Evolutionary conservation across 1,284 basidiomycete species (phyloP).

Genomic region (Ustilago tritici): DNA sequence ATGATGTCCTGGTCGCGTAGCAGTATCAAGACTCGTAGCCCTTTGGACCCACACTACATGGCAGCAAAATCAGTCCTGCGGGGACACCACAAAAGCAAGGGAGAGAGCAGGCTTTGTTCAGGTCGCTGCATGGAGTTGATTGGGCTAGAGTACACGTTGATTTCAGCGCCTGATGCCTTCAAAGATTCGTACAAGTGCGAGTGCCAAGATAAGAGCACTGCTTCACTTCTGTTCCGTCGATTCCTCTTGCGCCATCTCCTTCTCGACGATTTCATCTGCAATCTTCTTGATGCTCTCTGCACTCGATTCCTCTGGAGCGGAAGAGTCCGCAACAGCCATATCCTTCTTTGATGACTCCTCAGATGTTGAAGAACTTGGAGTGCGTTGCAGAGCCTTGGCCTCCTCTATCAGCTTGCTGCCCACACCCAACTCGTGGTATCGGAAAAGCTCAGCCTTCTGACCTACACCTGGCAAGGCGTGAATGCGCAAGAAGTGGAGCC

Average conservation of each 20-base stretch:
- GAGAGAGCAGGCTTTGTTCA: no score
- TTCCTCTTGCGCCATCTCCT: slow-evolving; percentile 40
- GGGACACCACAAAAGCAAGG: no score
- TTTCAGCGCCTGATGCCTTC: background rate
- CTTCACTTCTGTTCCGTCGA: slow-evolving; percentile 27
- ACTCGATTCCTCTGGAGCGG: slow-evolving; percentile 6
- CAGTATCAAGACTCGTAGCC: no score
- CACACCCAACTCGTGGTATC: slow-evolving; percentile 44
- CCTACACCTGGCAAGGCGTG: slow-evolving; percentile 88
- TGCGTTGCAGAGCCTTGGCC: slow-evolving; percentile 35
- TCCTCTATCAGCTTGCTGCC: slow-evolving; percentile 49
- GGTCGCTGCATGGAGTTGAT: background rate
- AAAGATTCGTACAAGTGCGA: background rate
- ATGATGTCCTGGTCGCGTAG: no score
- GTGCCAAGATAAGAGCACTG: background rate
- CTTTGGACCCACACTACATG: no score
- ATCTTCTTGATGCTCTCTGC: slow-evolving; percentile 45
- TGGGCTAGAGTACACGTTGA: slow-evolving; percentile 3
- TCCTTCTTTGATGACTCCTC: background rate
- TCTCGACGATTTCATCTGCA: slow-evolving; percentile 47
- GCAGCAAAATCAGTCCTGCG: no score
- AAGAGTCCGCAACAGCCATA: background rate
- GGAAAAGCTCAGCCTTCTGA: slow-evolving; percentile 82
- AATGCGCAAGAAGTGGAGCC: slow-evolving; percentile 82
- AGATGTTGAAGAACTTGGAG: slow-evolving; percentile 3